Base-by-base conservation (phyloP, 805 yeast species). In the Sugiyamaella boreocaroliniensis region DNA sequence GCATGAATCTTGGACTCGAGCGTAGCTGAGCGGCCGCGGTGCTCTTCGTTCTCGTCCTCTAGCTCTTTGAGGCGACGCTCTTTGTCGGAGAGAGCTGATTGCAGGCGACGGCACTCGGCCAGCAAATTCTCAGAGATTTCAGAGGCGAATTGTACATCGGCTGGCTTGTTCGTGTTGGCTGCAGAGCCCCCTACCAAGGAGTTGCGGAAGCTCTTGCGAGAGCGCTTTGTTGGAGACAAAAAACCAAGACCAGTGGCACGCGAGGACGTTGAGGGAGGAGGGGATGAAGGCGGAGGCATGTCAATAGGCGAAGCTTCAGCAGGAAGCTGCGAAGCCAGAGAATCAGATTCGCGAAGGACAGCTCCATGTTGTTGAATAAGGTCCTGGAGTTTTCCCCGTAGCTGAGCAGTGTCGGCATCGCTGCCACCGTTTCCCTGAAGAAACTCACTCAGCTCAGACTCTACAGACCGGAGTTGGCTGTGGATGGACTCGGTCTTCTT, bases 101-200 rank as follows among this genome's bases (percentile, higher is more conserved):
- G 67, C 29, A 66, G 62, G 41, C 58, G 56, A n/a, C 72, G 61
- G 55, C 71, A 67, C 44, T 69, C 69, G 19, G 55, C 55, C 43
- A 69, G 58, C 11, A 69, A 56, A 41, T 54, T 61, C 49, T 68
- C 68, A 18, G 67, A 61, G 26, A 69, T 56, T 15, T 67, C 68
- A 10, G 68, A 51, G 1, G 63, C 70, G 50, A 68, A 69, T 34
- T 61, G 55, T 32, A 64, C 53, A 49, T 67, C 63, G 40, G 37
- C 37, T 32, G 37, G 37, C 37, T 32, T 32, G 37, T 14, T 32
- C 8, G 26, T 22, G 26, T 9, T 9, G 37, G n/a, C 37, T 9
- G 56, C 59, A 12, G 57, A n/a, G 20, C 46, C 34, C 12, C 26
- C 26, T 22, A 54, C 40, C n/a, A 22, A 18, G 48, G 46, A 40